phyloP scores from a whole-genome alignment of 2,329 filamentous ascomycete genomes.

The Cryphonectria naterciae region DNA sequence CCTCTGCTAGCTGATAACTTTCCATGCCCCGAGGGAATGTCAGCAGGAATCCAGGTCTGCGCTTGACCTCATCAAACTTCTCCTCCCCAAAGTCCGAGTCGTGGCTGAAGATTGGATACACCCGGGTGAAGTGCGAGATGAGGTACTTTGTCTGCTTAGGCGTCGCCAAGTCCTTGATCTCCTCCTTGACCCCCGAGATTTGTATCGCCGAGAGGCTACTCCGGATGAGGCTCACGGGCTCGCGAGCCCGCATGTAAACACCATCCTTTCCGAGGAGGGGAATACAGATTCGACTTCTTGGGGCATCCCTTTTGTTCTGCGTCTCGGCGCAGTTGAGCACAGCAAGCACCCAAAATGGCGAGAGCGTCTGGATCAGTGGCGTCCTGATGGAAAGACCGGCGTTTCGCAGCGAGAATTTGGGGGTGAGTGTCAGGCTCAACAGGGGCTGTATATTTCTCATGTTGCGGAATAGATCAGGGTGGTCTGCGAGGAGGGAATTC shows the following conservation, averaged over 20 bases:
- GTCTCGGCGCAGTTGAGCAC: slow-evolving; percentile 52
- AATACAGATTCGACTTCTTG: slow-evolving; percentile 50
- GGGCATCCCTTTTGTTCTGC: slow-evolving; percentile 48
- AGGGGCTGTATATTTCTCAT: slow-evolving; percentile 24
- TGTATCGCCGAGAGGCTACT: slow-evolving; percentile 17
- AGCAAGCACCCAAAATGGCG: slow-evolving; percentile 46
- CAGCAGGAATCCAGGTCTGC: slow-evolving; percentile 30
- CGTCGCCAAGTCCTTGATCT: slow-evolving; percentile 29
- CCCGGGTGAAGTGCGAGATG: slow-evolving; percentile 30
- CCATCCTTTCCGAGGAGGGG: slow-evolving; percentile 41
- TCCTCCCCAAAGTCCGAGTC: slow-evolving; percentile 31
- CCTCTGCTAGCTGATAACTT: slow-evolving; percentile 18
- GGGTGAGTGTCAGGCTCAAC: slow-evolving; percentile 24
- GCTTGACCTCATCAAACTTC: slow-evolving; percentile 20
- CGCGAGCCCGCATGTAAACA: slow-evolving; percentile 30
- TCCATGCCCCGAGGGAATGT: slow-evolving; percentile 31
- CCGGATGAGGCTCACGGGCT: slow-evolving; percentile 30
- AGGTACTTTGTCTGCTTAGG: slow-evolving; percentile 27
- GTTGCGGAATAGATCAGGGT: slow-evolving; percentile 28
- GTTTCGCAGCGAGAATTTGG: slow-evolving; percentile 32
- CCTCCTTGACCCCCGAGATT: neutral
- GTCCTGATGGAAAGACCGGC: slow-evolving; percentile 32
- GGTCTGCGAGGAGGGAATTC: slow-evolving; percentile 31
- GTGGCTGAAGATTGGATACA: slow-evolving; percentile 31
- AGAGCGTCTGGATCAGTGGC: slow-evolving; percentile 32